These are phyloP conservation scores for Penicillium angulare DNA, from an alignment of 495 filamentous ascomycete species.

Conservation along the genomic window DNA sequence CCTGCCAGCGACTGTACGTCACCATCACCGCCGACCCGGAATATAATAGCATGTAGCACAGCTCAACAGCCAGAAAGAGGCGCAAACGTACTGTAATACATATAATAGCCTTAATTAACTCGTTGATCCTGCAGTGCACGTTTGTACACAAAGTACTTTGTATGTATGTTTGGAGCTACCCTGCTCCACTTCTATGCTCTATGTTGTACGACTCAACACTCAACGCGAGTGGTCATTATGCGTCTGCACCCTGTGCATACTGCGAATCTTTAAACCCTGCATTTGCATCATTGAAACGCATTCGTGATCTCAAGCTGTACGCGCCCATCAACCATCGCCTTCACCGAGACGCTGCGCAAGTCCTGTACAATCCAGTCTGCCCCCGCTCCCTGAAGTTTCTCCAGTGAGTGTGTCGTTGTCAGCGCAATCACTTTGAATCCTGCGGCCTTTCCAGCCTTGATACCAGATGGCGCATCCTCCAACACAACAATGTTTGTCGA, in stretches of 20 bases:
- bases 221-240: background rate
- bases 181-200: background rate
- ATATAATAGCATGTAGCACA: background rate
- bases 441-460: conserved; percentile 81
- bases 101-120: too few species aligned
- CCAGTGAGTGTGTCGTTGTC: conserved; percentile 76
- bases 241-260: background rate
- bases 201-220: conserved; percentile 3
- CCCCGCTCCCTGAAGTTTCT: conserved; percentile 66
- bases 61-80: background rate
- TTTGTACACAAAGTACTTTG: conserved; percentile 4
- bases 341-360: conserved; percentile 65
- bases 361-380: conserved; percentile 90
- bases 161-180: too few species aligned
- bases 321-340: conserved; percentile 48
- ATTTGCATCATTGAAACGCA: conserved; percentile 35
- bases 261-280: conserved; percentile 5
- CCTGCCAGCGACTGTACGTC: background rate
- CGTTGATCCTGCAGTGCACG: background rate
- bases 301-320: conserved; percentile 54
- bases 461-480: conserved; percentile 93
- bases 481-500: conserved; percentile 68
- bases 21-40: background rate
- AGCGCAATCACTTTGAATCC: conserved; percentile 87
- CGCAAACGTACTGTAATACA: background rate